Evolutionary conservation across 1,284 basidiomycete species (phyloP), one percentile per base, ranked within the genome.

Genomic region (Pyrrhoderma noxium): DNA sequence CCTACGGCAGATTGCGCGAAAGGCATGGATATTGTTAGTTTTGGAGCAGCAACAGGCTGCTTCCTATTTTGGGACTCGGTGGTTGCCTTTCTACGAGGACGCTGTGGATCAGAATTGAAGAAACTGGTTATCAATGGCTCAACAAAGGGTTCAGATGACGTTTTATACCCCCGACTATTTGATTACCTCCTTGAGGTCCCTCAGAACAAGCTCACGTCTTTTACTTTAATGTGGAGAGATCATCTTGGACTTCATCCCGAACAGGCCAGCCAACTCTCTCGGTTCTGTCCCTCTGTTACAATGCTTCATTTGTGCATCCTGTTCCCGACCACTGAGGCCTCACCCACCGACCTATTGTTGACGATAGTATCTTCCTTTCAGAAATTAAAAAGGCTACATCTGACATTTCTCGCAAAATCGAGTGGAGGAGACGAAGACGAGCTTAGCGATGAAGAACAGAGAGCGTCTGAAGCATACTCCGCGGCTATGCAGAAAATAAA

Each of bases 141-240:
- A 11, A 38, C 52, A 16, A 54, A 42, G 23, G 53, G 53, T 7
- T 35, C 39, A 19, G 22, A 14, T 13, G 54, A 34, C 8, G 21
- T 45, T 5, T 52, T 56, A 31, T 50, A 50, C 5, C 9, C 46
- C 18, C 41, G 5, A 16, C 46, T 56, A 18, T 25, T 36, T 14
- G 31, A 52, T 2, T 37, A 25, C 36, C 45, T 53, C 23, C n/a
- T 36, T 25, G 23, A 35, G 8, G 11, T 39, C 22, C 7, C 25
- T 8, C 54, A 52, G 37, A 46, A 31, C 9, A 37, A 19, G 16
- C 41, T 56, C 4, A 18, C 9, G 3, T 35, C 21, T 13, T 44
- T 52, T 11, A 23, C 52, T 9, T 19, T 56, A 13, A 49, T 56
- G 5, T 56, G 54, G 54, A 25, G 51, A 27, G 51, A 56, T 22